A percentile compares a stretch with the other conserved stretches of the same genome.
Conservation (phyloP, 805 yeast species). For the Candida anglica region DNA sequence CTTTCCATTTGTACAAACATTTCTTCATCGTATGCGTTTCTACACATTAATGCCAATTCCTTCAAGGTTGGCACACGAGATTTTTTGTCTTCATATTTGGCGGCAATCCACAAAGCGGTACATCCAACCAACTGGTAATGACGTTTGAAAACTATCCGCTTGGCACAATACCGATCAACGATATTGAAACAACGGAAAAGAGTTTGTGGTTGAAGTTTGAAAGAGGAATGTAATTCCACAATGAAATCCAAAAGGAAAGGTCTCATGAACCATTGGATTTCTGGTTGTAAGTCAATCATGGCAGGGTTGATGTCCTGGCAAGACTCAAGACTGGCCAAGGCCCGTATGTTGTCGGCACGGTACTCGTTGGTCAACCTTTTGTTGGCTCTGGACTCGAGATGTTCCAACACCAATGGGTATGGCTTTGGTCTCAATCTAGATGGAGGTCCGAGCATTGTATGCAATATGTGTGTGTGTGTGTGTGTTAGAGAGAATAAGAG, state of each 20-base stretch:
- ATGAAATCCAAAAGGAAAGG: conserved; percentile 41
- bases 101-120: conserved; percentile 46
- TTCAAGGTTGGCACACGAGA: conserved; percentile 53
- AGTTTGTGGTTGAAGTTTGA: conserved; percentile 39
- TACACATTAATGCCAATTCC: conserved; percentile 53
- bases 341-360: conserved; percentile 30
- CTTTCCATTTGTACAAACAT: conserved; percentile 56
- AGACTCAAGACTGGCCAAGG: conserved; percentile 38
- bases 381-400: conserved; percentile 44
- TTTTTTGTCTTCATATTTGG: conserved; percentile 56
- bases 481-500: background rate
- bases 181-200: conserved; percentile 41
- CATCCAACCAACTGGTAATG: conserved; percentile 46
- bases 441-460: conserved; percentile 22
- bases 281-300: conserved; percentile 47
- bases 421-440: conserved; percentile 23
- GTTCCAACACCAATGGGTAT: conserved; percentile 43
- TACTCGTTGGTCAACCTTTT: conserved; percentile 42
- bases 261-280: conserved; percentile 47
- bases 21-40: conserved; percentile 54
- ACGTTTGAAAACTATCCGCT: conserved; percentile 42
- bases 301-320: conserved; percentile 42
- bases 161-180: conserved; percentile 44
- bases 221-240: conserved; percentile 40
- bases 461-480: background rate